Base-by-base conservation (phyloP, 495 filamentous ascomycete genomes). In the Penicillium flavigenum region DNA sequence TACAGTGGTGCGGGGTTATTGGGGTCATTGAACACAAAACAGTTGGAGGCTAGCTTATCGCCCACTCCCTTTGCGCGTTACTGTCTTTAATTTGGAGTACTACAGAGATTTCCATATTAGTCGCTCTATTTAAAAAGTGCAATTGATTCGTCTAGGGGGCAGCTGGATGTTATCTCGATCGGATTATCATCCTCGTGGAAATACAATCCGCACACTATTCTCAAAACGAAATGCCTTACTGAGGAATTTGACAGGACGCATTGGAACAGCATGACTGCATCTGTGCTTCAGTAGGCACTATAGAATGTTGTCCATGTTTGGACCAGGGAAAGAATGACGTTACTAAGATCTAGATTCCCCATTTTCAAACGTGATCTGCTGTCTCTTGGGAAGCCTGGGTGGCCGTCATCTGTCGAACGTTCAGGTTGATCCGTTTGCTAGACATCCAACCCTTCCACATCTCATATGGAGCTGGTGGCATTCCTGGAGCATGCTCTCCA, bases 401-500 rank as follows among this genome's bases (percentile, higher is more conserved):
- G 17, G n/a, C 51, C 20, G 78, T 85, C 87, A 96, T 95, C 72
- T 97, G 94, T 61, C 92, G 81, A 12, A 97, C 86, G 69, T 96
- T 97, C 53, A 97, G 61, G 72, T 96, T 96, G 53, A 97, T 82
- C 63, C 93, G 78, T 73, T 96, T 96, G 16, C 83, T 80, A 32
- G 72, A 74, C 86, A 96, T 91, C 92, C 92, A 97, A 4, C 85
- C 87, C 65, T 78, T 86, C 88, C 89, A 96, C 47, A 74, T 73
- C 54, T 82, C 72, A 60, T 81, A 89, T 47, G 70, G 56, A 29
- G 16, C 31, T 11, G 43, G 66, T 4, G 72, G 69, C 36, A 59
- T 53, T 45, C 54, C 65, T 9, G 56, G 48, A 12, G 47, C 52
- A 19, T 61, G 56, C 4, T 69, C 72, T 36, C 72, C 72, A 14